Evolutionary conservation across 1,284 basidiomycete genomes (phyloP), one percentile per base, ranked within the genome.

Genomic region (Melampsora abietis-canadensis): DNA sequence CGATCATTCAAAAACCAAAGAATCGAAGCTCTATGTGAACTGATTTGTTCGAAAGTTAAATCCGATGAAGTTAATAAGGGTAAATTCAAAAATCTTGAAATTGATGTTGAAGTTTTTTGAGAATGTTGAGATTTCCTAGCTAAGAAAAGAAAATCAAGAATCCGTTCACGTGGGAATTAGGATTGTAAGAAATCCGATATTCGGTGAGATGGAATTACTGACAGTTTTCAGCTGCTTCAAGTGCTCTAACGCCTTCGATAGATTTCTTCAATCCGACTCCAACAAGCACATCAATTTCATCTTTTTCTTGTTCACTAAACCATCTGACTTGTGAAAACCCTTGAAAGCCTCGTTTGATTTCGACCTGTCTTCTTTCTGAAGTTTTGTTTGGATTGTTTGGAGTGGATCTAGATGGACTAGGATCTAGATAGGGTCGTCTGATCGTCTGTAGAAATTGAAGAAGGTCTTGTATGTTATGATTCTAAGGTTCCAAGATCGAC

Each of bases 261-360:
- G 91, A 93, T 73, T 88, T 87, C 68, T 88, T 87, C 75, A 95
- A 84, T 67, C 93, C 89, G 76, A 92, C 85, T 76, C 90, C 88
- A 34, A 92, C 89, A 81, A 94, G 91, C 77, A 92, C 84, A 84
- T 95, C 93, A 76, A 95, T 90, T 82, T 94, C 90, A 82, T 94
- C 92, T 68, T 92, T 85, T 81, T 95, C 92, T 76, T 90, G 87
- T 79, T 94, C 92, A 30, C 87, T 88, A 17, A 95, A 85, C 80
- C 89, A 85, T 76, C 87, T 87, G 61, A 92, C 85, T 73, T 87
- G 87, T 15, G 86, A 82, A 89, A 89, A 92, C 34, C 85, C 84
- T 27, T 75, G 70, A 31, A 80, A 75, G 2, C 76, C 77, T 48
- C 73, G 67, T 48, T 69, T 86, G 24, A 66, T 57, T 19, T 74